Conservation (phyloP, 2,329 filamentous ascomycete species). For the Epichloe bromicola region DNA sequence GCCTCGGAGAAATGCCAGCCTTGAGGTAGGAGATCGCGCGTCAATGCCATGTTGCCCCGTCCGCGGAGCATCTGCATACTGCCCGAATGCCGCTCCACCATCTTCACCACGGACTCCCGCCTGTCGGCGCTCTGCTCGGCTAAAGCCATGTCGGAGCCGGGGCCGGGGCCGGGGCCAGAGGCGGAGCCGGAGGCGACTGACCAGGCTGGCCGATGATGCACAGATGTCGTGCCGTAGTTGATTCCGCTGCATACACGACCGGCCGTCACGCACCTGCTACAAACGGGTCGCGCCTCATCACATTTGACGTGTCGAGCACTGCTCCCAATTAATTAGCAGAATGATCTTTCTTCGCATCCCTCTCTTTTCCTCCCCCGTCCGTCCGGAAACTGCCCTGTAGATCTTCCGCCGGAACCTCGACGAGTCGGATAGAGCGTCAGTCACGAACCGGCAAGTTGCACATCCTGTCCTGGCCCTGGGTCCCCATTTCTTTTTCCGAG, state of each 20-base stretch:
- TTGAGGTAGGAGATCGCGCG: background rate
- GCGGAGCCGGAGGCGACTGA: background rate
- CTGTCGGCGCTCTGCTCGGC: background rate
- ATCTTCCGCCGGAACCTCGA: background rate
- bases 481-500: background rate
- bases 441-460: background rate
- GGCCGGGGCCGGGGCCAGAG: background rate
- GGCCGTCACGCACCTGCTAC: background rate
- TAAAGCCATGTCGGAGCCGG: background rate
- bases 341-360: background rate
- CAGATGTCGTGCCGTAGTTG: background rate
- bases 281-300: background rate
- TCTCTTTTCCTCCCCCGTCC: background rate
- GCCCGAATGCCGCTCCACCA: background rate
- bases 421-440: background rate
- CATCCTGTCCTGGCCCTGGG: background rate
- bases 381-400: too few relatives aligned
- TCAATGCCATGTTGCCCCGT: background rate
- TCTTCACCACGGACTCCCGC: background rate
- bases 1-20: constrained; percentile 1
- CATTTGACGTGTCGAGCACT: background rate
- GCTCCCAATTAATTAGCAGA: background rate
- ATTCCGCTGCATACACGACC: background rate
- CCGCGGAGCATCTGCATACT: background rate
- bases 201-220: background rate